Conservation (phyloP, 768 basidiomycete species). For the Punctularia strigosozonata region DNA sequence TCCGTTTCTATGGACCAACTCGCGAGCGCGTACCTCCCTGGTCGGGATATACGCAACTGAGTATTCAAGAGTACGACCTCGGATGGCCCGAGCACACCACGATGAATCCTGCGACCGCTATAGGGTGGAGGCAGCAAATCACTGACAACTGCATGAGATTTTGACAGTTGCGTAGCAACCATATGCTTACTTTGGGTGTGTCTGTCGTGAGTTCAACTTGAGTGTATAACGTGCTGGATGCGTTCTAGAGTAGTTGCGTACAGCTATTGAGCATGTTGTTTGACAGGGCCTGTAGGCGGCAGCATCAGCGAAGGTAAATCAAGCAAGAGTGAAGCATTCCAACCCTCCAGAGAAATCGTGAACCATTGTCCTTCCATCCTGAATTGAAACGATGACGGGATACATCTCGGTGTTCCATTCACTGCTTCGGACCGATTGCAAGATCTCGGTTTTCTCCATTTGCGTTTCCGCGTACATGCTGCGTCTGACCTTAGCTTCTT, state of each 20-base stretch:
- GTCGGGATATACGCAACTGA: slow-evolving; percentile 46
- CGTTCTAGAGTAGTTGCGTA: slow-evolving; percentile 67
- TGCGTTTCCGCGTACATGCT: slow-evolving; percentile 90
- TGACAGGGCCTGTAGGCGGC: slow-evolving; percentile 36
- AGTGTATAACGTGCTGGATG: slow-evolving; percentile 48
- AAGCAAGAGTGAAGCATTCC: not conserved
- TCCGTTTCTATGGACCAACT: slow-evolving; percentile 63
- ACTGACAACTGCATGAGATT: slow-evolving; percentile 16
- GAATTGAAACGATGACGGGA: slow-evolving; percentile 46
- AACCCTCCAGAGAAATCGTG: slow-evolving; percentile 73
- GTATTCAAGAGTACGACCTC: slow-evolving; percentile 31
- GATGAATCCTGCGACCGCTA: slow-evolving; percentile 54
- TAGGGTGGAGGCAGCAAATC: slow-evolving; percentile 42
- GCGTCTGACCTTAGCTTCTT: slow-evolving; percentile 55
- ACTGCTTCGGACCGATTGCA: slow-evolving; percentile 54
- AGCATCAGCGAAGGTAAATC: slow-evolving; percentile 1
- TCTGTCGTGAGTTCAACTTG: slow-evolving; percentile 32
- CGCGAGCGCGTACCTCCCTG: slow-evolving; percentile 53
- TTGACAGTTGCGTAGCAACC: no score
- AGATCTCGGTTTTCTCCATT: slow-evolving; percentile 53
- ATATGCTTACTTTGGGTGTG: no score
- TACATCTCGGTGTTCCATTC: slow-evolving; percentile 77
- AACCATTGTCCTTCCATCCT: slow-evolving; percentile 26
- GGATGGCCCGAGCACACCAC: slow-evolving; percentile 43
- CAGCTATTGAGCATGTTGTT: slow-evolving; percentile 37